Conservation (phyloP, 164 flowering plant genomes). For the Dillenia suffruticosa region DNA sequence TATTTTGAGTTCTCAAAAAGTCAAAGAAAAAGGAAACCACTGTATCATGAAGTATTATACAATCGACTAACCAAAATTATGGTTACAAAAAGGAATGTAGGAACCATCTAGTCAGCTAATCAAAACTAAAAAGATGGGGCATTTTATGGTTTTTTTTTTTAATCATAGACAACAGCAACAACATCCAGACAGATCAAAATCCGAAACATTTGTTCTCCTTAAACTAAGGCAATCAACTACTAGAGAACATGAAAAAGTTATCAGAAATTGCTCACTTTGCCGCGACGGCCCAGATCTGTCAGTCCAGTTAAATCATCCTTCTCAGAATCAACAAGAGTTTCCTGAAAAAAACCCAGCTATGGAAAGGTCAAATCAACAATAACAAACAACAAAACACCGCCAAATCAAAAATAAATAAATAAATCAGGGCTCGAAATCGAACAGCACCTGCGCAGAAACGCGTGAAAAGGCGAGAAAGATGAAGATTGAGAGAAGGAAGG, state of each 20-base stretch:
- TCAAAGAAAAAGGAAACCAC: no score
- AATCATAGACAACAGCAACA: not conserved
- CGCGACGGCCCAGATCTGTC: constrained; percentile 55
- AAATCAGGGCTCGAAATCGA: no score
- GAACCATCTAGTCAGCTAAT: no score
- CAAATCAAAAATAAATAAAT: no score
- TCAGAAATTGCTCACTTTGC: constrained; percentile 36
- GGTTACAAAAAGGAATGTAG: not conserved
- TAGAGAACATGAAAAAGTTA: not conserved
- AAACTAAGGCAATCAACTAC: not conserved
- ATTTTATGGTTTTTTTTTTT: not conserved
- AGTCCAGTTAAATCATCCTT: constrained; percentile 15
- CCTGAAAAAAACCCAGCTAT: constrained; percentile 2
- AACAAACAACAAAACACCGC: no score
- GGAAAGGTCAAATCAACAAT: no score
- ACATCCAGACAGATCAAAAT: not conserved
- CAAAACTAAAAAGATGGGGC: no score
- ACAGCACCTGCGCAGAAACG: no score
- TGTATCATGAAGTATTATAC: no score
- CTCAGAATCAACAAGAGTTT: constrained; percentile 18
- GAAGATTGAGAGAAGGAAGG: no score
- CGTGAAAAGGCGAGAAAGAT: no score
- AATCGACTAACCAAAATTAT: not conserved
- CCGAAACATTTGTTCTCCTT: not conserved
- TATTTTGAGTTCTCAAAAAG: no score